Conservation (phyloP, 345 rosid species). For the Odontarrhena argentea region DNA sequence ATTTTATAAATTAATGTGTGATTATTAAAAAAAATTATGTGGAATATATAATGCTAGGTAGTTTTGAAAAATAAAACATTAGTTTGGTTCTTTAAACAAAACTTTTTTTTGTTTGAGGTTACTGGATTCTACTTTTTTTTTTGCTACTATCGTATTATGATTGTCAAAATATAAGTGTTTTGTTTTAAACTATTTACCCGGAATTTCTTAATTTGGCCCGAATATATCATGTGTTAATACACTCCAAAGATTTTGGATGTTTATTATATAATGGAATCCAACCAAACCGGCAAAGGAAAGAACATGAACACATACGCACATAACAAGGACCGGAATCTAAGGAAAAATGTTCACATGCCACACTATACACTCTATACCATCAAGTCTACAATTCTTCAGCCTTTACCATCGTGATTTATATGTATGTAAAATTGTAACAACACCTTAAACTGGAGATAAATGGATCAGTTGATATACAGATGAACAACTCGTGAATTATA, state of each 20-base stretch:
- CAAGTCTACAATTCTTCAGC: neutral
- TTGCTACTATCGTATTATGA: neutral
- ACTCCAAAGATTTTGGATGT: constrained; percentile 29
- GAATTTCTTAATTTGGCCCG: constrained; percentile 1
- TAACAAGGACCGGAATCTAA: constrained; percentile 22
- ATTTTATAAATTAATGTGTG: no score
- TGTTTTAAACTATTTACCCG: neutral
- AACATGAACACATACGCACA: constrained; percentile 18
- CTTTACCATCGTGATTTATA: constrained; percentile 5
- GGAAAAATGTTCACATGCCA: constrained; percentile 31
- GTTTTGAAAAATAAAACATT: no score
- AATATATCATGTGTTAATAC: constrained; percentile 4
- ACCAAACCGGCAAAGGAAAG: constrained; percentile 28
- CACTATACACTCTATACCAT: neutral
- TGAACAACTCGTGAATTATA: neutral
- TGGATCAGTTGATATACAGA: neutral
- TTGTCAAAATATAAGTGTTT: neutral
- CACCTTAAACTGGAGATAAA: neutral
- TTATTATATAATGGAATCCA: constrained; percentile 2
- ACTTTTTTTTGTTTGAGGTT: neutral
- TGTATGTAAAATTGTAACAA: neutral
- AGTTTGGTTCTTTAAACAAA: no score
- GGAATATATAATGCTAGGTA: no score
- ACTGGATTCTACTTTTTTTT: neutral
- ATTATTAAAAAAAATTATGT: no score